phyloP scores from a whole-genome alignment of 352 stramenopile species.

The Globisporangium paddicum region DNA sequence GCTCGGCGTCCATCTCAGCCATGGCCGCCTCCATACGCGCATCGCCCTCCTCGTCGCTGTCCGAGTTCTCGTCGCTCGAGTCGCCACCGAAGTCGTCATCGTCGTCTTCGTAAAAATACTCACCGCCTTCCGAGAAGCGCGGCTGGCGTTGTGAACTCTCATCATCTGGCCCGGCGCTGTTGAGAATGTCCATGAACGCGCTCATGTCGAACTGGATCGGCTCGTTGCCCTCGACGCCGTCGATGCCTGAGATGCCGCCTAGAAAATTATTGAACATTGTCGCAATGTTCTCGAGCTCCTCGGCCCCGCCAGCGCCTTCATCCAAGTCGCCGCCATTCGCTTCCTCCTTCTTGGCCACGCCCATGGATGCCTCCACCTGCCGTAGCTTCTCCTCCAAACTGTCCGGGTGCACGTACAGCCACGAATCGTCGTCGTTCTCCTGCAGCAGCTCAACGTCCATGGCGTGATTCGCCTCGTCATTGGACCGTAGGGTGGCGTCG shows the following conservation, averaged over 20 bases:
- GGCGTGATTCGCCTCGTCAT: neutral
- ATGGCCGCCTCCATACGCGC: conserved; percentile 48
- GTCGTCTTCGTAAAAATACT: conserved; percentile 16
- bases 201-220: conserved; percentile 65
- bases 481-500: conserved; percentile 19
- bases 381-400: conserved; percentile 65
- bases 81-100: conserved; percentile 21
- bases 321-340: neutral
- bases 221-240: conserved; percentile 54
- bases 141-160: conserved; percentile 7
- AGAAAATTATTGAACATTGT: conserved; percentile 79
- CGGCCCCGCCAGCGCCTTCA: conserved; percentile 27
- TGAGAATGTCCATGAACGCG: conserved; percentile 65
- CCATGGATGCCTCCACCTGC: conserved; percentile 11
- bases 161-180: conserved; percentile 13
- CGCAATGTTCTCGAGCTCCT: conserved; percentile 67
- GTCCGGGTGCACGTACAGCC: conserved; percentile 75
- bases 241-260: conserved; percentile 46
- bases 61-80: conserved; percentile 25
- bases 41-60: conserved; percentile 32
- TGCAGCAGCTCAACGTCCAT: conserved; percentile 10
- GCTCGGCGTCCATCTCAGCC: conserved; percentile 73
- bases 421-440: conserved; percentile 68
- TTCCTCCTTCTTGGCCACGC: conserved; percentile 13
- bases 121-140: conserved; percentile 7